These are phyloP conservation scores for Cucumis variabilis DNA, from an alignment of 331 rosid species.

Conservation along the genomic window DNA sequence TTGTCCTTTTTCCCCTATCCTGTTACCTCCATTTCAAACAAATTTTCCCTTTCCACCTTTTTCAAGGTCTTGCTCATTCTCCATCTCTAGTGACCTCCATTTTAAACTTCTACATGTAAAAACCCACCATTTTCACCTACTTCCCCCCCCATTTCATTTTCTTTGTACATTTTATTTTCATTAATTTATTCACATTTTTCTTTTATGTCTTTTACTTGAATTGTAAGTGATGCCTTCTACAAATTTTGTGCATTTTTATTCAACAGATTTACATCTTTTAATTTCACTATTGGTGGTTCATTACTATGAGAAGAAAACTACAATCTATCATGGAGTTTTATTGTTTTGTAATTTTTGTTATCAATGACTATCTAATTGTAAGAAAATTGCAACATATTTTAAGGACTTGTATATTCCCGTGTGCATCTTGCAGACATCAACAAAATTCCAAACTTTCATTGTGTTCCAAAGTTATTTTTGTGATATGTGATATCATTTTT, in stretches of 20 bases:
- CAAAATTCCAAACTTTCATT: too few species aligned
- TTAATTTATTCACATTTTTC: slow-evolving; percentile 48
- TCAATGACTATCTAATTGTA: neutral
- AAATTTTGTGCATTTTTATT: slow-evolving; percentile 39
- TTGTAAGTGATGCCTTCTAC: slow-evolving; percentile 81
- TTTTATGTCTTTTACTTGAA: slow-evolving; percentile 77
- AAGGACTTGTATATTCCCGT: too few species aligned
- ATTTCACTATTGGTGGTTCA: slow-evolving; percentile 38
- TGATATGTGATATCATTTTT: too few species aligned
- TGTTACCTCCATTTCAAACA: too few species aligned
- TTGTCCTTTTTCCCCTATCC: too few species aligned
- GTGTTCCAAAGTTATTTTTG: too few species aligned
- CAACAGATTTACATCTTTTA: slow-evolving; percentile 37
- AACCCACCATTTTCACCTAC: slow-evolving; percentile 57
- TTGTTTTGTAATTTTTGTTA: neutral
- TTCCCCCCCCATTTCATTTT: slow-evolving; percentile 40
- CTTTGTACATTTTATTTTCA: slow-evolving; percentile 19
- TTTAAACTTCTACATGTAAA: too few species aligned
- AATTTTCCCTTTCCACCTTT: too few species aligned
- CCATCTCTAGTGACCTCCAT: too few species aligned
- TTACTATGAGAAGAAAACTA: slow-evolving; percentile 28
- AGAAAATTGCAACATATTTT: too few species aligned
- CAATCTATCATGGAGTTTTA: neutral
- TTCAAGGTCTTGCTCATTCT: too few species aligned
- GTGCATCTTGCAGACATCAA: too few species aligned